These are phyloP conservation scores for Neurospora crassa DNA, from an alignment of 2,329 filamentous ascomycete genomes.

Conservation along the genomic window DNA sequence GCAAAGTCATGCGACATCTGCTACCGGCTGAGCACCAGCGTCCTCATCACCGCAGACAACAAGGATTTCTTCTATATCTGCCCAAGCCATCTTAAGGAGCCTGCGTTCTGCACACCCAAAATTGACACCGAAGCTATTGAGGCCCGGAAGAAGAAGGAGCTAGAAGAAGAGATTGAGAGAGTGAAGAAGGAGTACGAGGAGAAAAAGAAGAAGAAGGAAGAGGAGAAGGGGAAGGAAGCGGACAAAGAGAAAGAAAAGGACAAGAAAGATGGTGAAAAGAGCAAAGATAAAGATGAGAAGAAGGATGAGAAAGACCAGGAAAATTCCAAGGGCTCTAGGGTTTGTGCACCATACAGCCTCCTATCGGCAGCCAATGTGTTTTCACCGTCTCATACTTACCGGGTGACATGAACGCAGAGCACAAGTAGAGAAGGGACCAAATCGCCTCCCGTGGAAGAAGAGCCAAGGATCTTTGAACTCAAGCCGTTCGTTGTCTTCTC, in stretches of 20 bases:
- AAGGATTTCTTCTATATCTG: constrained; percentile 97
- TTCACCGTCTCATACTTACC: background rate
- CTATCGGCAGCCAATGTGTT: background rate
- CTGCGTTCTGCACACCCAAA: constrained; percentile 67
- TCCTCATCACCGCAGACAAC: constrained; percentile 80
- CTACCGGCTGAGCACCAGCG: constrained; percentile 78
- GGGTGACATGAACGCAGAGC: background rate
- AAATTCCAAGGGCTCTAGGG: constrained; percentile 19
- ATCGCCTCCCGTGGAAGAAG: constrained; percentile 36
- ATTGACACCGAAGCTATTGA: constrained; percentile 58
- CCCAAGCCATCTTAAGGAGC: constrained; percentile 70
- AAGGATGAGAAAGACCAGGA: constrained; percentile 28
- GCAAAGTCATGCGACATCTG: constrained; percentile 84
- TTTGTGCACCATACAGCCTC: background rate
- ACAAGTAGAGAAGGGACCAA: constrained; percentile 27
- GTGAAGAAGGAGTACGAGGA: constrained; percentile 72
- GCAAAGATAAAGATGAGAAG: constrained; percentile 35
- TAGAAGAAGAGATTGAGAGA: constrained; percentile 54
- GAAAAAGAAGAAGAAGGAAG: constrained; percentile 58
- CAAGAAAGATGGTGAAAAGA: constrained; percentile 31
- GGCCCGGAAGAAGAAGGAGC: constrained; percentile 55
- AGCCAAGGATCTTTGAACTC: constrained; percentile 72
- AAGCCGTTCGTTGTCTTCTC: constrained; percentile 51
- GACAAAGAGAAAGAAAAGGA: constrained; percentile 37
- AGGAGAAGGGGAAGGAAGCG: constrained; percentile 55